Base-by-base conservation (phyloP, 805 yeast species). In the Candida sphagnicola region DNA sequence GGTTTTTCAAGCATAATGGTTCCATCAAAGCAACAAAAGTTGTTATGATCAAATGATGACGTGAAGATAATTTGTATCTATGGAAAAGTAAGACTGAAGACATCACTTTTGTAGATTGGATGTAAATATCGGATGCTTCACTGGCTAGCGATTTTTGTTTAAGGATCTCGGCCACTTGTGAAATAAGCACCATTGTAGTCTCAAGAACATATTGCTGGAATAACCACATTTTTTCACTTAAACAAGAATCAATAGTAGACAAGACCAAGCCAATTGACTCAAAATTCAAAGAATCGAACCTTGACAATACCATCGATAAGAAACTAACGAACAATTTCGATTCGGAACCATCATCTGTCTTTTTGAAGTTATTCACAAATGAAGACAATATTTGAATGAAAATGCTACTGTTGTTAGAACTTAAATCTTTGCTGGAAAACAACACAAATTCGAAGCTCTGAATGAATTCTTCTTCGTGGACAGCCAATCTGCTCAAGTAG, bases 191-290 rank as follows among this genome's bases (percentile, higher is more conserved):
- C 10, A 85, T 47, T 0, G 77, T 54, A 24, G 72, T 50, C 55
- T 87, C 96, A 14, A 81, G 60, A 0, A 77, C 56, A 51, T 82
- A 83, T 54, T 87, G 96, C 3, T 77, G 65, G 35, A 86, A 68
- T 1, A 75, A 46, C 82, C 85, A 78, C 0, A 74, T 48, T 38
- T 74, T 70, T 5, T 75, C 75, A 8, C 74, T 58, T 13, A 83
- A 56, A 6, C 75, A 42, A 0, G 49, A 37, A 42, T 69, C 76
- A 18, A 83, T 24, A 2, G 51, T 37, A 2, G 16, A 18, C 28
- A 60, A 36, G 13, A 60, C 38, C 1, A 34, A 15, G 5, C 39
- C 8, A 1, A 45, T 32, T 0, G 53, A 25, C 10, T 35, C 40
- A 15, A 38, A 21, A 28, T 44, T 37, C 23, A 43, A 19, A 5